A percentile compares a stretch with the other conserved stretches of the same genome.
phyloP scores from a whole-genome alignment of 208 protist genomes.

The Leishmania turanica region DNA sequence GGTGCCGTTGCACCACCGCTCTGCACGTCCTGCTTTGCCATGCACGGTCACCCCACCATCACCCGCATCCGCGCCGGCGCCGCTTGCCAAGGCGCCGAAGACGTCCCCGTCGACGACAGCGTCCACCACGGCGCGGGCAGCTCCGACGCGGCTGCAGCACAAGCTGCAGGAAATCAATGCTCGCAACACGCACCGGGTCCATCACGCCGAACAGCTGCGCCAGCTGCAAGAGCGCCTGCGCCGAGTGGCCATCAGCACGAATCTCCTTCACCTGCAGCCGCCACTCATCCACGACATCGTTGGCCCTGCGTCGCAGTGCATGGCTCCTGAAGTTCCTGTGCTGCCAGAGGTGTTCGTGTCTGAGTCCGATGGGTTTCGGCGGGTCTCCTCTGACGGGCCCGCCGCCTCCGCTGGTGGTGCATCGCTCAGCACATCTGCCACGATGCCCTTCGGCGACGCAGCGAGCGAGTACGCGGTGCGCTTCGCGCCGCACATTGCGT shows the following conservation, averaged over 20 bases:
- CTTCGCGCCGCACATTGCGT: slow-evolving; percentile 79
- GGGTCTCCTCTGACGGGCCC: neutral
- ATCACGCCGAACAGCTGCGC: slow-evolving; percentile 35
- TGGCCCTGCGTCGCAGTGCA: slow-evolving; percentile 41
- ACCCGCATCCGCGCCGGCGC: too few relatives aligned
- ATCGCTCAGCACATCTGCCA: neutral
- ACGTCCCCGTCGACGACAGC: neutral
- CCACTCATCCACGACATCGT: slow-evolving; percentile 67
- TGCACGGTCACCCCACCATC: neutral
- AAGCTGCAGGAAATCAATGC: slow-evolving; percentile 49
- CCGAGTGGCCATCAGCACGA: slow-evolving; percentile 49
- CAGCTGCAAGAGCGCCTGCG: slow-evolving; percentile 29
- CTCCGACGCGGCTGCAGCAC: slow-evolving; percentile 23
- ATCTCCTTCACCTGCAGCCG: slow-evolving; percentile 32
- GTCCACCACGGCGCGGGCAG: neutral
- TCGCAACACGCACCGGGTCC: slow-evolving; percentile 37
- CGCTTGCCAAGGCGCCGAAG: slow-evolving; percentile 15
- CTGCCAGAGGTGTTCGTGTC: slow-evolving; percentile 64
- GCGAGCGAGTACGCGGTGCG: slow-evolving; percentile 48
- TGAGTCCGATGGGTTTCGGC: neutral
- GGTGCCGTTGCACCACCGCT: neutral
- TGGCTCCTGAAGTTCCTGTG: slow-evolving; percentile 53
- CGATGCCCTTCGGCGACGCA: slow-evolving; percentile 29
- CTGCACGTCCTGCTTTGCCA: neutral
- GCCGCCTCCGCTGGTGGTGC: neutral